Conservation (phyloP, 108 stramenopile species). For the Asterionellopsis glacialis region DNA sequence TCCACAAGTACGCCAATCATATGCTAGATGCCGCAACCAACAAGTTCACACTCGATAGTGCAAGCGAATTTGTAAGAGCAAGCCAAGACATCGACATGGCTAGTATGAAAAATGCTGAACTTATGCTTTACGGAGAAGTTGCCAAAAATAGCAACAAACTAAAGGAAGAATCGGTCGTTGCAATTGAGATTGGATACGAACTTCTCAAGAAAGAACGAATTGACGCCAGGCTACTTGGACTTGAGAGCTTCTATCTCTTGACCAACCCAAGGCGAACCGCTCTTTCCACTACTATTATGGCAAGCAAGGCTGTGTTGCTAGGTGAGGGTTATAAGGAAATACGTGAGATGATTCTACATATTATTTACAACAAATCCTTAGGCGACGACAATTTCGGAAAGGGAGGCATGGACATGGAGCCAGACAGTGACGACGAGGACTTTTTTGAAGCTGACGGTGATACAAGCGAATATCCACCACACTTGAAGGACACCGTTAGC, state of each 20-base stretch:
- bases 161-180: not conserved
- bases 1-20: conserved; percentile 1
- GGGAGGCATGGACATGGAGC: not conserved
- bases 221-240: not conserved
- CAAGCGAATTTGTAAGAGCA: not conserved
- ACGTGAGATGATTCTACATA: not conserved
- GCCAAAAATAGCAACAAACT: not conserved
- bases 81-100: no score
- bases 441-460: conserved; percentile 3
- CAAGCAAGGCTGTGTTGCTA: not conserved
- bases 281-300: no score
- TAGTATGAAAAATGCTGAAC: no score
- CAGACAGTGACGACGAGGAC: conserved; percentile 8
- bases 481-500: no score
- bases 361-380: not conserved
- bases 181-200: not conserved
- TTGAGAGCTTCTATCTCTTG: conserved; percentile 1
- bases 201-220: not conserved
- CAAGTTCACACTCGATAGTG: not conserved
- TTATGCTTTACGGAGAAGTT: not conserved
- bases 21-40: conserved; percentile 1
- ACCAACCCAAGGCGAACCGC: not conserved
- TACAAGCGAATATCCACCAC: no score
- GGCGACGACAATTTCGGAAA: not conserved
- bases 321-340: not conserved